Percentiles rank a stretch among this genome's conserved stretches.
These are phyloP conservation scores for Ambrosia artemisiifolia DNA, from an alignment of 129 eudicot species.

Conservation along the genomic window DNA sequence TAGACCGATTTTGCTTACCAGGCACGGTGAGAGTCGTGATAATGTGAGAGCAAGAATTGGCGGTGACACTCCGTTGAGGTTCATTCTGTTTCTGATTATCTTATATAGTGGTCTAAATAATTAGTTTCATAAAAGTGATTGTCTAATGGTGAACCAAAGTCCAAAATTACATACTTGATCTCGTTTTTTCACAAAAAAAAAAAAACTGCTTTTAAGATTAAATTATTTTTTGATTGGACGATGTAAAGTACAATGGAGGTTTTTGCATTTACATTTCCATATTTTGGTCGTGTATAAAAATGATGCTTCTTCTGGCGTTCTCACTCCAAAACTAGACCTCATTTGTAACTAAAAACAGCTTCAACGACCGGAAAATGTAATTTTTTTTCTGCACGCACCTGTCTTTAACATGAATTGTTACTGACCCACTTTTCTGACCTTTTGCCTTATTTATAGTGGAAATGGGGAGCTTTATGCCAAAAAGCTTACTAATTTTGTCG, in stretches of 20 bases:
- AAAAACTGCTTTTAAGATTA: too few relatives aligned
- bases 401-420: neutral
- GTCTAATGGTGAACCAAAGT: neutral
- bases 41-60: slow-evolving; percentile 95
- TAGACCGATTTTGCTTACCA: slow-evolving; percentile 84
- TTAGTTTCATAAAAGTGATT: neutral
- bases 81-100: slow-evolving; percentile 1
- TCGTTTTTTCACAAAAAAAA: neutral
- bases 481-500: slow-evolving; percentile 92
- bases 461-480: slow-evolving; percentile 87
- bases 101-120: neutral
- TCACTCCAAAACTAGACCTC: too few relatives aligned
- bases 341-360: too few relatives aligned
- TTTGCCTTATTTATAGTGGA: slow-evolving; percentile 50
- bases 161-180: neutral
- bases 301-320: too few relatives aligned
- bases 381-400: neutral
- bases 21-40: slow-evolving; percentile 88
- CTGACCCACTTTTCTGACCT: slow-evolving; percentile 11
- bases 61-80: slow-evolving; percentile 89
- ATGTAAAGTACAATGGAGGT: too few relatives aligned
- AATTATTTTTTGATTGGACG: too few relatives aligned
- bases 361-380: neutral
- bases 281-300: too few relatives aligned
- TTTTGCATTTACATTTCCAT: too few relatives aligned